Evolutionary conservation across 176 grass and related monocot species (phyloP).

Genomic region (Alloteropsis semialata): DNA sequence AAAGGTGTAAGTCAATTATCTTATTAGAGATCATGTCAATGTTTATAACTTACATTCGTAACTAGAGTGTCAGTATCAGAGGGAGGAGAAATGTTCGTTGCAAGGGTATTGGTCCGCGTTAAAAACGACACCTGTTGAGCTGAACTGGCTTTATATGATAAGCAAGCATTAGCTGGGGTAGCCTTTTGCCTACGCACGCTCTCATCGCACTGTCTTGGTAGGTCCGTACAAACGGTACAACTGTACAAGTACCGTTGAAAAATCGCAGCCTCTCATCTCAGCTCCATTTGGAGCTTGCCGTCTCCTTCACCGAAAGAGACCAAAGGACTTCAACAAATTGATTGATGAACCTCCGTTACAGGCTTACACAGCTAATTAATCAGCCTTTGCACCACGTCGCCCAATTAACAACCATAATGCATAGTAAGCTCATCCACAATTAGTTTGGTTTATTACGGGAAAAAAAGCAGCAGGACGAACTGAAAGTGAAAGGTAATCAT

Average conservation of each 20-base stretch:
- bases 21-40: too few relatives aligned
- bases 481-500: background rate
- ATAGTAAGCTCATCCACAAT: background rate
- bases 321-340: background rate
- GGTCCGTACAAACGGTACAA: background rate
- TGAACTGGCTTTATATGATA: background rate
- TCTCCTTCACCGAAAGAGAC: background rate
- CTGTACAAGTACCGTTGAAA: background rate
- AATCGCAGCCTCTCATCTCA: background rate
- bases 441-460: background rate
- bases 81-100: too few relatives aligned
- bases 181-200: background rate
- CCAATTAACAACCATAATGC: background rate
- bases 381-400: background rate
- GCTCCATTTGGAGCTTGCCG: conserved; percentile 8
- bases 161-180: background rate
- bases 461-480: background rate
- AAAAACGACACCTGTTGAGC: background rate
- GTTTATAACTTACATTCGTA: too few relatives aligned
- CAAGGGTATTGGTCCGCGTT: too few relatives aligned
- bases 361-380: background rate
- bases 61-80: too few relatives aligned
- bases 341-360: background rate
- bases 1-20: too few relatives aligned
- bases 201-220: background rate